A percentile compares a stretch with the other conserved stretches of the same genome.
phyloP scores from a whole-genome alignment of 106 monocot species.

The Cymbidium sinense region DNA sequence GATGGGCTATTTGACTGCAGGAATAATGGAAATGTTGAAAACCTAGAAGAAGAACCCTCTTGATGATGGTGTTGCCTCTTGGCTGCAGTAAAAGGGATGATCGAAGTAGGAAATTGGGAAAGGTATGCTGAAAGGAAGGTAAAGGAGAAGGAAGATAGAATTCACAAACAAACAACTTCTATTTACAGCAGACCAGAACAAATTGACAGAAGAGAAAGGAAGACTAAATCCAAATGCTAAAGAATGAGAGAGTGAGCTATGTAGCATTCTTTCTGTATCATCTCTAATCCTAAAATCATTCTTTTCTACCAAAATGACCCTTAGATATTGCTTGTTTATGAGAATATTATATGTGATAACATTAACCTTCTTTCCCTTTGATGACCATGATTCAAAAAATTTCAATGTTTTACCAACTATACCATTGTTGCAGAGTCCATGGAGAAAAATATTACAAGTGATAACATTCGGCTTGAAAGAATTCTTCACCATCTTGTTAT shows the following conservation, averaged over 20 bases:
- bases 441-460: slow-evolving; percentile 84
- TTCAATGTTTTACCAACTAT: slow-evolving; percentile 65
- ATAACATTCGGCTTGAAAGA: too few relatives aligned
- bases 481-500: too few relatives aligned
- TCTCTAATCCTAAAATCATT: not conserved
- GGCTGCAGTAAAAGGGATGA: too few relatives aligned
- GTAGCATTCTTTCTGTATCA: not conserved
- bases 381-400: slow-evolving; percentile 66
- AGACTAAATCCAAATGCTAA: not conserved
- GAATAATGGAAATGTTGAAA: too few relatives aligned
- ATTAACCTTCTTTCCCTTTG: slow-evolving; percentile 83
- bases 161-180: not conserved
- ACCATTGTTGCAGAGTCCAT: slow-evolving; percentile 65
- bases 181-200: not conserved
- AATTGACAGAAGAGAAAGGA: not conserved
- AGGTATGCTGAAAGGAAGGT: too few relatives aligned
- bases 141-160: not conserved
- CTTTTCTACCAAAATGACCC: not conserved
- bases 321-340: too few relatives aligned
- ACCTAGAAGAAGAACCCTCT: too few relatives aligned
- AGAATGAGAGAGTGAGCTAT: not conserved
- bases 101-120: too few relatives aligned
- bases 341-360: slow-evolving; percentile 71
- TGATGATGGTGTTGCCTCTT: too few relatives aligned
- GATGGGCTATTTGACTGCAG: too few relatives aligned